A percentile compares a stretch with the other conserved stretches of the same genome.
phyloP scores from a whole-genome alignment of 108 stramenopile genomes.

The Schizochytrium sp. region DNA sequence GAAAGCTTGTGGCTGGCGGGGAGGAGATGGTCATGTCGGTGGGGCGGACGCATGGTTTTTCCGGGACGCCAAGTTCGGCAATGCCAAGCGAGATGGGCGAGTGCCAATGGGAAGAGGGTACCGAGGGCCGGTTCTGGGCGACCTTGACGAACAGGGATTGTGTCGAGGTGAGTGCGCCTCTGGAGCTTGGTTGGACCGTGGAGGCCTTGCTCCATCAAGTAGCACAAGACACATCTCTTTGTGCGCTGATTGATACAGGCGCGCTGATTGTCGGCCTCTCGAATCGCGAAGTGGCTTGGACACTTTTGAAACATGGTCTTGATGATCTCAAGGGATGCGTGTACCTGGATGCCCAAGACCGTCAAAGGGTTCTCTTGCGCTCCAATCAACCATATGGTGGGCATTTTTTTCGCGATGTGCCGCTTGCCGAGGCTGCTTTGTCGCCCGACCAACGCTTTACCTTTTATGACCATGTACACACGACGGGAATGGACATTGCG shows the following conservation, averaged over 20 bases:
- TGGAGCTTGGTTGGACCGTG: no score
- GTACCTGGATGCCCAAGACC: slow-evolving; percentile 39
- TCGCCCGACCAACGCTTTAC: slow-evolving; percentile 38
- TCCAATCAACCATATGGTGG: background rate
- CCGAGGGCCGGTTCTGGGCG: background rate
- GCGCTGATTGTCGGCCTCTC: slow-evolving; percentile 42
- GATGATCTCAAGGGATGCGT: slow-evolving; percentile 33
- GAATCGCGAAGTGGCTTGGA: slow-evolving; percentile 25
- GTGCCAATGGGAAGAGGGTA: background rate
- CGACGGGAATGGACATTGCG: slow-evolving; percentile 42
- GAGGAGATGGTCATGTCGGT: background rate
- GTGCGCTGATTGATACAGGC: slow-evolving; percentile 49
- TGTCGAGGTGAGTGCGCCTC: background rate
- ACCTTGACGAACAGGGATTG: background rate
- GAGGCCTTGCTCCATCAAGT: background rate
- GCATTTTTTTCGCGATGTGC: slow-evolving; percentile 32
- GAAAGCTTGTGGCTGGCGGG: background rate
- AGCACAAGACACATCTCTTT: background rate
- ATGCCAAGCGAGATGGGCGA: background rate
- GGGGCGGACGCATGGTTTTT: background rate
- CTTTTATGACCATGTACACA: slow-evolving; percentile 54
- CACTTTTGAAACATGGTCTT: slow-evolving; percentile 40
- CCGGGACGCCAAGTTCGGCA: background rate
- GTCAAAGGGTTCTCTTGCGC: background rate
- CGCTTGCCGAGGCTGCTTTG: slow-evolving; percentile 4